A percentile compares a stretch with the other conserved stretches of the same genome.
Conservation (phyloP, 805 yeast genomes). For the Komagataella phaffii region DNA sequence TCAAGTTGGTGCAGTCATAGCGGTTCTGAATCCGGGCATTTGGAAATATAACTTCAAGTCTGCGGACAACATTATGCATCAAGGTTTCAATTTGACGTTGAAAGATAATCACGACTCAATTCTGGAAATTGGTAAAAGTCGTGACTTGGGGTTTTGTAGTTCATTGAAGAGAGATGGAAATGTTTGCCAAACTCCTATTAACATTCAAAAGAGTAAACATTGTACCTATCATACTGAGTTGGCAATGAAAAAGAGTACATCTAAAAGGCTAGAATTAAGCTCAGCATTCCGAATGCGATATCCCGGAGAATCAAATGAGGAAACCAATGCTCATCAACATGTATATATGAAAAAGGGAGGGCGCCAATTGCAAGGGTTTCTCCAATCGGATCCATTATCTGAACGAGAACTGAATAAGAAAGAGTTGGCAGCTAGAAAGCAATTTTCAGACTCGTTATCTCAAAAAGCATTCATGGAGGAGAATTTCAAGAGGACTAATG, state of each 20-base stretch:
- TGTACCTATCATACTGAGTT: slow-evolving; percentile 67
- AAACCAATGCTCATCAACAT: background rate
- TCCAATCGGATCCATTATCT: background rate
- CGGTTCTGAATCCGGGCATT: slow-evolving; percentile 62
- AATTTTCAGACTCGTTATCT: background rate
- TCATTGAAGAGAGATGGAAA: slow-evolving; percentile 29
- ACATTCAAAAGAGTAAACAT: slow-evolving; percentile 33
- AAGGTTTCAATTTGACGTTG: slow-evolving; percentile 41
- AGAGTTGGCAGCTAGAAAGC: background rate
- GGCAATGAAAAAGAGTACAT: slow-evolving; percentile 33
- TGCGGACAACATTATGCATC: slow-evolving; percentile 12
- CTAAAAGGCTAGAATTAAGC: slow-evolving; percentile 59
- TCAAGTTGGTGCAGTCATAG: slow-evolving; percentile 60
- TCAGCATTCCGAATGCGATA: background rate
- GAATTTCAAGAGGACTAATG: background rate
- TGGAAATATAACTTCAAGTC: slow-evolving; percentile 17
- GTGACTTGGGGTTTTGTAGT: slow-evolving; percentile 57
- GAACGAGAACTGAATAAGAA: background rate
- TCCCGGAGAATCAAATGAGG: background rate
- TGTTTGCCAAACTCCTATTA: slow-evolving; percentile 48
- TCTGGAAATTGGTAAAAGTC: slow-evolving; percentile 61
- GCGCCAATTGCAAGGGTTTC: background rate
- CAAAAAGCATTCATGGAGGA: background rate
- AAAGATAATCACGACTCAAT: slow-evolving; percentile 36
- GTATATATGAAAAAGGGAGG: background rate